Evolutionary conservation across 2,329 filamentous ascomycete genomes (phyloP).

Genomic region (Fusarium verrucosum): DNA sequence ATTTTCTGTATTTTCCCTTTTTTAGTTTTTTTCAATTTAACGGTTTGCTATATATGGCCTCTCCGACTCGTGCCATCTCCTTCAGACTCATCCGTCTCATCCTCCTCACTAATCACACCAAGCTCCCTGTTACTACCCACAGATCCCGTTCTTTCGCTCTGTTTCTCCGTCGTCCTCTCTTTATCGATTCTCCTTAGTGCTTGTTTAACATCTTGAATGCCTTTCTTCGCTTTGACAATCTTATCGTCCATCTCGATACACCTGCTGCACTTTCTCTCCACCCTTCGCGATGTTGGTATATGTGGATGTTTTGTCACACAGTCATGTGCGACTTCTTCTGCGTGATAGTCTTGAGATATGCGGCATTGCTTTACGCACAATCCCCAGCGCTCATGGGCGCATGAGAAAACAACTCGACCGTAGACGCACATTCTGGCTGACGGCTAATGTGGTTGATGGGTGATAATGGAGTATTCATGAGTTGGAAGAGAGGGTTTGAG

Average conservation of each 20-base stretch:
- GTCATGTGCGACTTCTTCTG: constrained; percentile 5
- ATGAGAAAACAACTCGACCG: constrained; percentile 39
- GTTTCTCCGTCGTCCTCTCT: not conserved
- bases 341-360: constrained; percentile 22
- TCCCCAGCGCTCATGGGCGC: constrained; percentile 44
- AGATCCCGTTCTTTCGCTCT: not conserved
- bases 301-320: constrained; percentile 39
- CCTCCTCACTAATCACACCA: not conserved
- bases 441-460: not conserved
- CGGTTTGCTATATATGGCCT: not conserved
- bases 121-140: not conserved
- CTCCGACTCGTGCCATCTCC: not conserved
- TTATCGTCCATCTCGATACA: constrained; percentile 37
- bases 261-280: constrained; percentile 38
- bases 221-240: constrained; percentile 19
- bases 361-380: constrained; percentile 37
- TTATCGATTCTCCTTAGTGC: constrained; percentile 3
- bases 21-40: not conserved
- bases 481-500: not conserved
- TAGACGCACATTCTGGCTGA: constrained; percentile 46
- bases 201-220: constrained; percentile 15
- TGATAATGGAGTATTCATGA: not conserved
- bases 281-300: constrained; percentile 31
- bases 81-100: not conserved
- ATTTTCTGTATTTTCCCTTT: not conserved